Percentiles rank a stretch among this genome's conserved stretches.
Conservation (phyloP, 2,329 filamentous ascomycete genomes). For the Rhytidhysteron rufulum region DNA sequence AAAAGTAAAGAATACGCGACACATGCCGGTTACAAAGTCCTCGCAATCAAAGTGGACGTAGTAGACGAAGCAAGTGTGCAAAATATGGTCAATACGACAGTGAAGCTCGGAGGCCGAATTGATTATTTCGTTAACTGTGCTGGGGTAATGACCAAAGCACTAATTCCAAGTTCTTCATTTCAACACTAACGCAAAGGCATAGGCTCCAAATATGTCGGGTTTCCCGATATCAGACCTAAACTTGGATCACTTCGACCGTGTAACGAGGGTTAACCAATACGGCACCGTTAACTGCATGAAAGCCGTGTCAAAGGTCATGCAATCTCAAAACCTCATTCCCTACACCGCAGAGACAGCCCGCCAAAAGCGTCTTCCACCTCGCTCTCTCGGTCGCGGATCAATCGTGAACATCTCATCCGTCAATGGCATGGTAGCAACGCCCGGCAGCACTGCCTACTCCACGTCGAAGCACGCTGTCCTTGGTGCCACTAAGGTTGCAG, state of each 20-base stretch:
- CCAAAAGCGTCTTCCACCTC: not conserved
- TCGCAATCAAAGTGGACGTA: not conserved
- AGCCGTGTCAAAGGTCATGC: constrained; percentile 47
- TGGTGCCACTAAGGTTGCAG: constrained; percentile 26
- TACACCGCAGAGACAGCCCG: constrained; percentile 5
- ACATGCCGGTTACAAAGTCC: not conserved
- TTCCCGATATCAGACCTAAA: not conserved
- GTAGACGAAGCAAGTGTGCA: not conserved
- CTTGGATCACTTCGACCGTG: constrained; percentile 4
- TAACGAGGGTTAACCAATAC: constrained; percentile 41
- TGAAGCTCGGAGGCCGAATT: not conserved
- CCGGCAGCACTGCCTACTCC: constrained; percentile 15
- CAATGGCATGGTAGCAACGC: constrained; percentile 7
- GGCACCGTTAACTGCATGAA: constrained; percentile 54
- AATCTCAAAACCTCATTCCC: constrained; percentile 37
- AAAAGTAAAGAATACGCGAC: not conserved
- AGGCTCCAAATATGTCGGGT: not conserved
- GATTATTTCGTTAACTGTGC: not conserved
- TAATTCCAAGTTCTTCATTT: not conserved
- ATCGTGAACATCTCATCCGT: constrained; percentile 17
- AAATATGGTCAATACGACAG: not conserved
- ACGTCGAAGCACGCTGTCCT: constrained; percentile 28
- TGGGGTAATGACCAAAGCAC: not conserved
- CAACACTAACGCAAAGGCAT: no score
- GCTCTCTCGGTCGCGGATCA: constrained; percentile 9